phyloP scores from a whole-genome alignment of 352 stramenopile species.

The Globisporangium lucens region DNA sequence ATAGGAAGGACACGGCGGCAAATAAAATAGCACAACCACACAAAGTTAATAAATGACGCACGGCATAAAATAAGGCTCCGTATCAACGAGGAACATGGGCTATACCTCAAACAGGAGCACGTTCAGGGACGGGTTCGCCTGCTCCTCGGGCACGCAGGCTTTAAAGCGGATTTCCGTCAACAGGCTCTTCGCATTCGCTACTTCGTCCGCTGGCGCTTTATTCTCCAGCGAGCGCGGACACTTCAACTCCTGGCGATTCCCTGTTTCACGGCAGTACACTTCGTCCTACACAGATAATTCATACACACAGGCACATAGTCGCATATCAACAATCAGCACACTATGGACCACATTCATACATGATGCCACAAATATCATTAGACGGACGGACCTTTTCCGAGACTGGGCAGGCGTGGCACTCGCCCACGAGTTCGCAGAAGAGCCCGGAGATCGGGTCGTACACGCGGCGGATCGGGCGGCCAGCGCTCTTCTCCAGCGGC shows the following conservation, averaged over 20 bases:
- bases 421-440: conserved; percentile 48
- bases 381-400: conserved; percentile 36
- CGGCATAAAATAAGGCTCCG: neutral
- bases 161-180: conserved; percentile 48
- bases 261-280: conserved; percentile 61
- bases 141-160: conserved; percentile 42
- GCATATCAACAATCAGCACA: neutral
- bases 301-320: neutral
- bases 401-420: conserved; percentile 51
- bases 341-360: neutral
- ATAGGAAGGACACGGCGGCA: neutral
- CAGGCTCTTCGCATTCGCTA: neutral
- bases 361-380: neutral
- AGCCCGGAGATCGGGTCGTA: conserved; percentile 63
- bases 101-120: conserved; percentile 78
- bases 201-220: conserved; percentile 22
- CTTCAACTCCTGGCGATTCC: conserved; percentile 63
- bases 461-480: conserved; percentile 39
- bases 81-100: neutral
- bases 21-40: neutral
- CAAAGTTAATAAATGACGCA: neutral
- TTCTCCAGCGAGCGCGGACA: conserved; percentile 31
- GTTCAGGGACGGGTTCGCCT: conserved; percentile 30
- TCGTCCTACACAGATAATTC: conserved; percentile 29
- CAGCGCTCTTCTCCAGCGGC: conserved; percentile 24